phyloP scores from a whole-genome alignment of 805 yeast species.

The Wickerhamiella shivajii region DNA sequence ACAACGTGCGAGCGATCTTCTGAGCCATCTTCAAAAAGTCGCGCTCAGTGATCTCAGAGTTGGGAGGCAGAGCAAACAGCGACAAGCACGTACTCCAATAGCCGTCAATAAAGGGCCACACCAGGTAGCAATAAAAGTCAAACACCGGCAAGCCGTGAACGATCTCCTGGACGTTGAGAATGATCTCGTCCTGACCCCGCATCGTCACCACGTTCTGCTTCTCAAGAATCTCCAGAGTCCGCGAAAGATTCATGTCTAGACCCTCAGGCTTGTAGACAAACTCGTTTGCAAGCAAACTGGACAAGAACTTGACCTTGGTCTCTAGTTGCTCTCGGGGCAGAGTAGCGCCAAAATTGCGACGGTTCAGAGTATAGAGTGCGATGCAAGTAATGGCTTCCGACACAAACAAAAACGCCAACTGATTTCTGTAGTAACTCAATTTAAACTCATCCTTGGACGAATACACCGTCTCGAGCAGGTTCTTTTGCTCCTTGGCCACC shows the following conservation, averaged over 20 bases:
- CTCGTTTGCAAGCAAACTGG: constrained; percentile 26
- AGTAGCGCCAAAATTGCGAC: constrained; percentile 12
- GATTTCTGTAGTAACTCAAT: constrained; percentile 43
- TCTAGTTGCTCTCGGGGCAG: constrained; percentile 20
- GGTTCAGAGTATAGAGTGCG: constrained; percentile 23
- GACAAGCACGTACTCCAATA: constrained; percentile 29
- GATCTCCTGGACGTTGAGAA: constrained; percentile 12
- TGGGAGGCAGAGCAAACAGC: constrained; percentile 24
- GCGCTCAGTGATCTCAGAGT: constrained; percentile 18
- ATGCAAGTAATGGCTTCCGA: constrained; percentile 36
- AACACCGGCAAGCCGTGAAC: constrained; percentile 21
- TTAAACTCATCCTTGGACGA: constrained; percentile 37
- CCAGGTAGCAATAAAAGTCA: constrained; percentile 29
- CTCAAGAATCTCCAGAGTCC: constrained; percentile 21
- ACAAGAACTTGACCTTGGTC: constrained; percentile 24
- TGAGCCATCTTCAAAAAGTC: constrained; percentile 26
- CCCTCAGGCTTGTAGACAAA: constrained; percentile 28
- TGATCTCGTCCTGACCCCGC: constrained; percentile 15
- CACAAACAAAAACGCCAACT: constrained; percentile 39
- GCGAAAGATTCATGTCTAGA: constrained; percentile 22
- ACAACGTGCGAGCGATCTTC: constrained; percentile 29
- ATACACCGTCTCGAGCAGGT: constrained; percentile 27
- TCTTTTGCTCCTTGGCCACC: constrained; percentile 23
- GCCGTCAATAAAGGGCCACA: constrained; percentile 33
- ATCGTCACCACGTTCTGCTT: constrained; percentile 21